Conservation (phyloP, 164 flowering plant species). For the Taxillus chinensis region DNA sequence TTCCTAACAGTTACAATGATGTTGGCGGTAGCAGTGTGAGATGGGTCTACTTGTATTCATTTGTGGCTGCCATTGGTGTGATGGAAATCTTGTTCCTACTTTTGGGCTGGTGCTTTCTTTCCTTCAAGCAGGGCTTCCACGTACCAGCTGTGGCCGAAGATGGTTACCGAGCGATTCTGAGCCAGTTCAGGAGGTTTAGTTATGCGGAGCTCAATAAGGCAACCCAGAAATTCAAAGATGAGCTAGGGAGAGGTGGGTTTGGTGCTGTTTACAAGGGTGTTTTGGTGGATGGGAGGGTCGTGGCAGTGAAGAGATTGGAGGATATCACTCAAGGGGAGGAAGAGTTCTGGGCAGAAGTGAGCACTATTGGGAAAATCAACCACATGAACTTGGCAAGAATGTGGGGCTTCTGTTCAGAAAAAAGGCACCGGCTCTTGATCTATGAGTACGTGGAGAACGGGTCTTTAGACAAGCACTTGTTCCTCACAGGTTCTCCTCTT, state of each 20-base stretch:
- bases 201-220: conserved; percentile 33
- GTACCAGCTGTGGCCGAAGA: conserved; percentile 14
- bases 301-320: conserved; percentile 35
- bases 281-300: conserved; percentile 26
- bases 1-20: conserved; percentile 1
- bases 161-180: conserved; percentile 16
- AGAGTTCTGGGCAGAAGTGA: conserved; percentile 39
- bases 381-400: conserved; percentile 26
- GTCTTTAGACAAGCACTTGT: conserved; percentile 22
- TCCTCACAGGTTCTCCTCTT: conserved; percentile 7
- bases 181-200: conserved; percentile 28
- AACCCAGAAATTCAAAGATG: conserved; percentile 28
- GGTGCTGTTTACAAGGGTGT: conserved; percentile 38
- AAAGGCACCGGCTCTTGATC: conserved; percentile 16
- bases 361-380: conserved; percentile 23
- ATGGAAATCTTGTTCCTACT: conserved; percentile 17
- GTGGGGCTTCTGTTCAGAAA: conserved; percentile 26
- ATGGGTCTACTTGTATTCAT: conserved; percentile 23
- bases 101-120: conserved; percentile 20
- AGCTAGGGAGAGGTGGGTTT: conserved; percentile 38
- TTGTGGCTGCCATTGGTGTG: conserved; percentile 18
- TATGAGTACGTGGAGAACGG: conserved; percentile 20
- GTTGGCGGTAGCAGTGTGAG: conserved; percentile 1
- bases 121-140: conserved; percentile 4
- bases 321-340: conserved; percentile 26